A percentile compares a stretch with the other conserved stretches of the same genome.
These are phyloP conservation scores for Thraustochytrium sp. DNA, from an alignment of 352 stramenopile genomes.

Conservation along the genomic window DNA sequence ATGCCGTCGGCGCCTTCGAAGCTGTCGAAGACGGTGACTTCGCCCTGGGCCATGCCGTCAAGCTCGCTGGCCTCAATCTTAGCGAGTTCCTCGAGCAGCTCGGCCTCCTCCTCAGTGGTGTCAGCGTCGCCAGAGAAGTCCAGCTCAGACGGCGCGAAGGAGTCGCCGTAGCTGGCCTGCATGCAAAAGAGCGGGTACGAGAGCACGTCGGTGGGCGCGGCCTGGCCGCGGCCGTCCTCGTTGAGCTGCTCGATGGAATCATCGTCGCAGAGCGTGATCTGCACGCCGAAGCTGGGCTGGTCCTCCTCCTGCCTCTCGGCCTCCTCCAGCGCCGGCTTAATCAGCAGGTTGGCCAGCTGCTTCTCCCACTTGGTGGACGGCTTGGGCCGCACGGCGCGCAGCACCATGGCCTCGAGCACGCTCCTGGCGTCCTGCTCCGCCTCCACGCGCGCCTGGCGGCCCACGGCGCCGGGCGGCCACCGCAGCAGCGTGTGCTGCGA, in stretches of 20 bases:
- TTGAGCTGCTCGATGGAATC: not conserved
- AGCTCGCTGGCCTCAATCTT: not conserved
- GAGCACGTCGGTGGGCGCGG: conserved; percentile 11
- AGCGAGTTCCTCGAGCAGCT: not conserved
- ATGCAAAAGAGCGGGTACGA: conserved; percentile 14
- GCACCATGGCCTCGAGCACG: no score
- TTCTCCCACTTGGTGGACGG: no score
- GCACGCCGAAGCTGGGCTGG: no score
- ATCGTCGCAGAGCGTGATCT: conserved; percentile 1
- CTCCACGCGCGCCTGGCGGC: no score
- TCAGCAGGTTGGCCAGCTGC: no score
- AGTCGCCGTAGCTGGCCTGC: not conserved
- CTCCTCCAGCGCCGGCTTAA: no score
- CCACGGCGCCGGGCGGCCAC: no score
- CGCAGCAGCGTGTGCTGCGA: no score
- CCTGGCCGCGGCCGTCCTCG: not conserved
- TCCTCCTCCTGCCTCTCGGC: no score
- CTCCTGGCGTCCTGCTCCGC: no score
- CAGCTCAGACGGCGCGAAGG: not conserved
- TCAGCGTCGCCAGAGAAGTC: not conserved
- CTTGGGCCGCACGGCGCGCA: no score
- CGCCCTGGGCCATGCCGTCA: not conserved
- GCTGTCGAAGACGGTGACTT: not conserved
- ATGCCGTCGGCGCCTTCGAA: not conserved
- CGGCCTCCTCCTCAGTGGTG: not conserved